phyloP scores from a whole-genome alignment of 306 rosid species.

The Ziziphus jujuba region DNA sequence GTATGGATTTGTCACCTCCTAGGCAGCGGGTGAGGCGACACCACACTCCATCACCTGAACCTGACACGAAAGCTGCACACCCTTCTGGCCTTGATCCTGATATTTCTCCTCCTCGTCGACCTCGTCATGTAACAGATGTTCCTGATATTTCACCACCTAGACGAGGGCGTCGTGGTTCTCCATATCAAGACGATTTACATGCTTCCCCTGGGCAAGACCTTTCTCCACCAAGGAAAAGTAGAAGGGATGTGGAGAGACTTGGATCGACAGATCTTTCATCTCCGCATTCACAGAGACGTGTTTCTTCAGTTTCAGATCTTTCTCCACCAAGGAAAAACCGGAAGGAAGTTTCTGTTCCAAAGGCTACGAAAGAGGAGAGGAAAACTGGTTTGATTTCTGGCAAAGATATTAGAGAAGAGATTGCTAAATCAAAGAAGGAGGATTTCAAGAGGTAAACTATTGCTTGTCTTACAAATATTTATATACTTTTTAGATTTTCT shows the following conservation, averaged over 20 bases:
- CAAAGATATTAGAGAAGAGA: slow-evolving; percentile 70
- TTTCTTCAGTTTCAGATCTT: slow-evolving; percentile 43
- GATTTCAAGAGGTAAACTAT: slow-evolving; percentile 58
- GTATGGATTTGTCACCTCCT: slow-evolving; percentile 55
- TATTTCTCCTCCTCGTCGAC: slow-evolving; percentile 37
- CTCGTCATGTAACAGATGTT: background rate
- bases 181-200: slow-evolving; percentile 32
- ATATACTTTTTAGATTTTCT: background rate
- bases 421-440: slow-evolving; percentile 59
- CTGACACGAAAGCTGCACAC: slow-evolving; percentile 9
- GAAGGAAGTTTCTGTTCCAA: slow-evolving; percentile 37
- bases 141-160: slow-evolving; percentile 55
- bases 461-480: slow-evolving; percentile 2
- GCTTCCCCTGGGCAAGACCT: slow-evolving; percentile 43
- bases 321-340: slow-evolving; percentile 68
- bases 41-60: slow-evolving; percentile 55
- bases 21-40: slow-evolving; percentile 28
- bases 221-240: slow-evolving; percentile 67
- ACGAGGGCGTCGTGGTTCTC: slow-evolving; percentile 36
- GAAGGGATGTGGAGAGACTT: slow-evolving; percentile 32
- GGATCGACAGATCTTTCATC: slow-evolving; percentile 30
- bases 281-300: slow-evolving; percentile 16
- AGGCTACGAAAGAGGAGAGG: slow-evolving; percentile 33
- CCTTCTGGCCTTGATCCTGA: slow-evolving; percentile 19
- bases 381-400: slow-evolving; percentile 82